Evolutionary conservation across 805 yeast species (phyloP).

Genomic region (Huiozyma naganishii): DNA sequence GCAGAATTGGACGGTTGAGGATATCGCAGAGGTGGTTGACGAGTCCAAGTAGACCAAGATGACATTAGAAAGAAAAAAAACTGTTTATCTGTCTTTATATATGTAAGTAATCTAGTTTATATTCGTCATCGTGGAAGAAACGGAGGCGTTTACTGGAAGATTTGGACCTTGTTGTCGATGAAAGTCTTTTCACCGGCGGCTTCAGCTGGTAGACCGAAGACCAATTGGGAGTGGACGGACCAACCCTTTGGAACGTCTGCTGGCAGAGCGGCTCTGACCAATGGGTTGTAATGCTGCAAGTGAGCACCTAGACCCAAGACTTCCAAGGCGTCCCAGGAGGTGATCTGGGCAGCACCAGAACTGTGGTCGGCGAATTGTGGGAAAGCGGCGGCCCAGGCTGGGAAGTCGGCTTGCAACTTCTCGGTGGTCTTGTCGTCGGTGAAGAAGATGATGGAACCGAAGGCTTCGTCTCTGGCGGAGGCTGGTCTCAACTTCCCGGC

Average conservation of each 20-base stretch:
- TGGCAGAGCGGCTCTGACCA: constrained; percentile 32
- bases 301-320: constrained; percentile 39
- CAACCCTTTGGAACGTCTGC: constrained; percentile 33
- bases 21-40: too few species aligned
- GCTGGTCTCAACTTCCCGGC: constrained; percentile 32
- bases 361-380: constrained; percentile 39
- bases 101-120: too few species aligned
- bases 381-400: constrained; percentile 35
- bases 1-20: constrained; percentile 1
- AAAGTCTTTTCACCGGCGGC: constrained; percentile 33
- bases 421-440: constrained; percentile 34
- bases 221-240: constrained; percentile 40
- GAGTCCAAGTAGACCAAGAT: too few species aligned
- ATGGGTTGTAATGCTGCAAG: constrained; percentile 43
- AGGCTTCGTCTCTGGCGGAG: constrained; percentile 35
- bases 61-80: too few species aligned
- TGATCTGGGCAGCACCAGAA: constrained; percentile 40
- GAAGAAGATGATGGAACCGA: constrained; percentile 41
- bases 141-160: constrained; percentile 3
- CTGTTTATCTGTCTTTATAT: too few species aligned
- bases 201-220: constrained; percentile 37
- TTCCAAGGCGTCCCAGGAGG: constrained; percentile 38
- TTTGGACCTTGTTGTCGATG: constrained; percentile 23
- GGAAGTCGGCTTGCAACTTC: constrained; percentile 33
- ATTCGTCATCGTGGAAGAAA: too few species aligned